Conservation (phyloP, 2,329 filamentous ascomycete genomes). For the Sporothrix inflata region DNA sequence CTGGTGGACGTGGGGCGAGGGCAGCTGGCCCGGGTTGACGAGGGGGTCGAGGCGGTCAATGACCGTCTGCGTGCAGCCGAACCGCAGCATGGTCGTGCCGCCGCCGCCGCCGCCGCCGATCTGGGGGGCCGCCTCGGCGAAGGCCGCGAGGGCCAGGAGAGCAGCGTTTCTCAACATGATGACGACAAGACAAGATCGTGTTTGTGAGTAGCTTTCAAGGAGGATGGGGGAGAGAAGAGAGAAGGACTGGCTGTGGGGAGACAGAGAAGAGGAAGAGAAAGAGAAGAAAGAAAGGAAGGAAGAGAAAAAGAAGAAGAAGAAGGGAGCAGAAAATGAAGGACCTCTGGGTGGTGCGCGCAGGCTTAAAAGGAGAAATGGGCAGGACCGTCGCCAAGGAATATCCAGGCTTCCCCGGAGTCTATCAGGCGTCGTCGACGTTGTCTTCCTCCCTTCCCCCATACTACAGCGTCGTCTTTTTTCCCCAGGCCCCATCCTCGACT, state of each 20-base stretch:
- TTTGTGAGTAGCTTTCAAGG: neutral
- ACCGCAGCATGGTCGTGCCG: conserved; percentile 32
- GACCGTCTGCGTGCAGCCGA: conserved; percentile 31
- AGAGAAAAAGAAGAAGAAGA: neutral
- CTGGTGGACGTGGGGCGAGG: conserved; percentile 32
- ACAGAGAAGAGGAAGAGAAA: neutral
- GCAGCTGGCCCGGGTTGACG: conserved; percentile 33
- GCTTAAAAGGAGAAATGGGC: neutral
- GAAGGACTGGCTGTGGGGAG: conserved; percentile 7
- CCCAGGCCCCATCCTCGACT: neutral
- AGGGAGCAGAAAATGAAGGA: neutral
- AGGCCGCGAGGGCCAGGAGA: conserved; percentile 22
- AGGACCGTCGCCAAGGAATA: neutral
- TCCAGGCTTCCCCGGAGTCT: neutral
- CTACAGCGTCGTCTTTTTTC: neutral
- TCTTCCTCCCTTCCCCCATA: neutral
- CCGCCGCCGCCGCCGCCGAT: conserved; percentile 27
- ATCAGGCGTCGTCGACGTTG: neutral
- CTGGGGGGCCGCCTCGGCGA: conserved; percentile 28
- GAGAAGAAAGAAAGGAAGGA: neutral
- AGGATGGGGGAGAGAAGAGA: neutral
- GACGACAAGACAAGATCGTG: neutral
- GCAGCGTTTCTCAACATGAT: conserved; percentile 23
- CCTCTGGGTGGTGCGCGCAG: neutral
- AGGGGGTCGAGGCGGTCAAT: conserved; percentile 34